These are phyloP conservation scores for Cardamine chenopodiifolia DNA, from an alignment of 345 rosid species.

Conservation along the genomic window DNA sequence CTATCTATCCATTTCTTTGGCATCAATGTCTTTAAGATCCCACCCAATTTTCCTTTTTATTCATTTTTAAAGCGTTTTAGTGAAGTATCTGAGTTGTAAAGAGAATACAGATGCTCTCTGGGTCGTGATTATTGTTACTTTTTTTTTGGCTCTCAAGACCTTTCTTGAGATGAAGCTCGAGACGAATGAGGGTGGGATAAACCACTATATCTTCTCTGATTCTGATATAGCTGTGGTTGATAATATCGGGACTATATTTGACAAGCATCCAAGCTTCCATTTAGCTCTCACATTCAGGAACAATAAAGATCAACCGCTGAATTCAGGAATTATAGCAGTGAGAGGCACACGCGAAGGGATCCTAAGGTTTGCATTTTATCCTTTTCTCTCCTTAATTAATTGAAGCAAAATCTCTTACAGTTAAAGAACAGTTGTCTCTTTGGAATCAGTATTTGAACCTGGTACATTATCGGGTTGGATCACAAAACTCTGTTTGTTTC, in stretches of 20 bases:
- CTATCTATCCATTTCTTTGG: background rate
- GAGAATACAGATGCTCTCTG: background rate
- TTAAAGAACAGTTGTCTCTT: background rate
- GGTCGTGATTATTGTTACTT: background rate
- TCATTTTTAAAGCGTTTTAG: background rate
- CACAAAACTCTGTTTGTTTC: background rate
- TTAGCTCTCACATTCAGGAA: conserved; percentile 90
- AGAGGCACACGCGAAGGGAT: conserved; percentile 83
- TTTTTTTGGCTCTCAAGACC: conserved; percentile 50
- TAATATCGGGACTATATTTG: conserved; percentile 66
- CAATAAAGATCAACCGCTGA: conserved; percentile 91
- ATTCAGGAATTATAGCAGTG: conserved; percentile 93
- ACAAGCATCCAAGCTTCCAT: conserved; percentile 60
- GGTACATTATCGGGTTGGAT: background rate
- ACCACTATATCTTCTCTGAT: conserved; percentile 83
- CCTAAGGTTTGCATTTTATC: conserved; percentile 53
- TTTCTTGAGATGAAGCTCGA: conserved; percentile 67
- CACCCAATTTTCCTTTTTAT: background rate
- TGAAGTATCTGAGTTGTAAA: background rate
- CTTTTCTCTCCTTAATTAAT: conserved; percentile 9
- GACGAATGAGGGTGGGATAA: conserved; percentile 49
- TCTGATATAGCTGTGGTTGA: conserved; percentile 84
- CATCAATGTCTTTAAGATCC: background rate
- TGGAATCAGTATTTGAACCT: background rate
- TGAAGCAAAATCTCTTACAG: background rate